Evolutionary conservation across 345 rosid genomes (phyloP), one percentile per base, ranked within the genome.

Genomic region (Lepidium didymum): DNA sequence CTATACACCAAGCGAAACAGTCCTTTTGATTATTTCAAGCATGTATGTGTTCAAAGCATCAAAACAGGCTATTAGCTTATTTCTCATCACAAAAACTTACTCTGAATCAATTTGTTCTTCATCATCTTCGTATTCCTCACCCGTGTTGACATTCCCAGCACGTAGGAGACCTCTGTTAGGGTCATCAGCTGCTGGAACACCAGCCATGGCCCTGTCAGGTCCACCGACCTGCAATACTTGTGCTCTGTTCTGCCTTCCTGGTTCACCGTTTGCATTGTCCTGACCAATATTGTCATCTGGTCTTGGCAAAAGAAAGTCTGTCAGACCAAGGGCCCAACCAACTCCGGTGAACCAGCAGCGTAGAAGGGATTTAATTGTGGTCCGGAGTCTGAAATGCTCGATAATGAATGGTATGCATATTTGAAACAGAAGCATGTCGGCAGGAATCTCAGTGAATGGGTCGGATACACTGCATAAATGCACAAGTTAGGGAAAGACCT

Each of bases 401-500:
- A 91, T 77, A 35, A 93, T 96, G 84, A 95, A 95, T n/a, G 96
- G 99, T 60, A 89, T 85, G 83, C 96, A 95, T 65, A 91, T 95
- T 82, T 91, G 97, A 70, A 95, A 91, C 60, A 95, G 88, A 64
- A 95, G 99, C 93, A 91, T 87, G 84, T 87, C 96, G 25, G 93
- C 97, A 0, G 99, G 99, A 69, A 95, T 91, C 80, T 95, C 99
- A 8, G 99, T 95, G 78, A 91, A 87, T 56, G 99, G 99, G 71
- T 95, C 99, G 0, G 99, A 87, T 36, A 95, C 93, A 75, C 97
- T 94, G 95, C 64, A 69, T 55, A 60, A 1, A 73, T 56, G 11
- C 51, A 35, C 3, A 61, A 18, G 64, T 57, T 35, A 64, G 44
- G 44, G 18, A 56, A 58, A 45, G 2, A 49, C 12, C 35, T 35